Evolutionary conservation across 805 yeast genomes (phyloP).

Genomic region (Kazachstania taianensis): DNA sequence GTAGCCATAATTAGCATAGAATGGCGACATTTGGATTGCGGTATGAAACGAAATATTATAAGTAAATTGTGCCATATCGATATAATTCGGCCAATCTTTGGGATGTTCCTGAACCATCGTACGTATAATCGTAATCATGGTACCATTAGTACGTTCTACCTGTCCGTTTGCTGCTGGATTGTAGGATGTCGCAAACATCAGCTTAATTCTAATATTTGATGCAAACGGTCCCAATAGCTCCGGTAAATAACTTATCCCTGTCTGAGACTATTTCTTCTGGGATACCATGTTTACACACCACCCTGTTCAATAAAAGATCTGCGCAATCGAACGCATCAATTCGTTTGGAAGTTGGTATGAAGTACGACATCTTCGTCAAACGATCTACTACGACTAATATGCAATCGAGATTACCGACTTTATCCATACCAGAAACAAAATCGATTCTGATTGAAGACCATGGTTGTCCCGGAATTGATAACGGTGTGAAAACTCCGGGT

Average conservation of each 20-base stretch:
- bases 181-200: neutral
- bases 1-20: slow-evolving; percentile 2
- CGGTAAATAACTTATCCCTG: neutral
- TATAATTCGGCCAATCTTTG: neutral
- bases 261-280: neutral
- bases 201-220: neutral
- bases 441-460: slow-evolving; percentile 2
- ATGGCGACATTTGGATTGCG: slow-evolving; percentile 1
- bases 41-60: slow-evolving; percentile 1
- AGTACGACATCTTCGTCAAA: neutral
- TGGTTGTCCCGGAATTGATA: too few species aligned
- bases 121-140: neutral
- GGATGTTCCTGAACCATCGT: neutral
- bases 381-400: slow-evolving; percentile 1
- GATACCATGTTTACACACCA: neutral
- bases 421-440: slow-evolving; percentile 1
- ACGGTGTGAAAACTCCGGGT: neutral
- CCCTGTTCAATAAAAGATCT: neutral
- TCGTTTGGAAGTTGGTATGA: neutral
- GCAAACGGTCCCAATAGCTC: neutral
- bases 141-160: slow-evolving; percentile 1
- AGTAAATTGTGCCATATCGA: slow-evolving; percentile 1
- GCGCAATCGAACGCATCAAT: neutral
- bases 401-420: neutral
- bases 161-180: neutral